These are phyloP conservation scores for Geosmithia morbida DNA, from an alignment of 2,329 filamentous ascomycete species.

Conservation along the genomic window DNA sequence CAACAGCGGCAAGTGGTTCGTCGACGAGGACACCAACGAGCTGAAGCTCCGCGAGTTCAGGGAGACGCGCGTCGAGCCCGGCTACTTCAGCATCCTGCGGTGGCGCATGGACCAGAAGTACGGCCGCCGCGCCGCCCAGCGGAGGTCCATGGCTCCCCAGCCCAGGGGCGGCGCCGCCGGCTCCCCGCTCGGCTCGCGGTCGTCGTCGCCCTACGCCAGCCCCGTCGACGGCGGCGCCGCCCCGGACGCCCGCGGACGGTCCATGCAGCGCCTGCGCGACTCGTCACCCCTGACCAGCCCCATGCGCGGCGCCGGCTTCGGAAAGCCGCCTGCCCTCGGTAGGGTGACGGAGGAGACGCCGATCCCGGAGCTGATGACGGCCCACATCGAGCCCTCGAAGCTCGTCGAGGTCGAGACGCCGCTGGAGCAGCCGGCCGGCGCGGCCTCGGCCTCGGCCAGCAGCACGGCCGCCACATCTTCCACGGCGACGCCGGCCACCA, in stretches of 20 bases:
- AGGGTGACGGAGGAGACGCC: slow-evolving; percentile 57
- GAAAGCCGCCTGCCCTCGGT: slow-evolving; percentile 58
- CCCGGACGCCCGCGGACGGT: slow-evolving; percentile 51
- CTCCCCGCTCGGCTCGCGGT: slow-evolving; percentile 29
- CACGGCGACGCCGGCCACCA: background rate
- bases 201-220: slow-evolving; percentile 49
- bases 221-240: slow-evolving; percentile 34
- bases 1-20: slow-evolving; percentile 74
- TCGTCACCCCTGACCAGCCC: slow-evolving; percentile 51
- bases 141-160: slow-evolving; percentile 32
- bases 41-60: slow-evolving; percentile 90
- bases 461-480: background rate
- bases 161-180: slow-evolving; percentile 15
- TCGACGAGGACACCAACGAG: slow-evolving; percentile 85
- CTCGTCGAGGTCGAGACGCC: slow-evolving; percentile 38
- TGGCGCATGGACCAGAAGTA: slow-evolving; percentile 96
- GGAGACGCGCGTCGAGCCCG: slow-evolving; percentile 73
- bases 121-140: slow-evolving; percentile 47
- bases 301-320: slow-evolving; percentile 43
- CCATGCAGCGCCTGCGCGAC: slow-evolving; percentile 53
- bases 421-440: slow-evolving; percentile 8
- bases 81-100: slow-evolving; percentile 86
- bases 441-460: background rate
- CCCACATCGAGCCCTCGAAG: slow-evolving; percentile 27
- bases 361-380: slow-evolving; percentile 22